These are phyloP conservation scores for Penicillium fuscoglaucum DNA, from an alignment of 2,329 filamentous ascomycete genomes.

Conservation along the genomic window DNA sequence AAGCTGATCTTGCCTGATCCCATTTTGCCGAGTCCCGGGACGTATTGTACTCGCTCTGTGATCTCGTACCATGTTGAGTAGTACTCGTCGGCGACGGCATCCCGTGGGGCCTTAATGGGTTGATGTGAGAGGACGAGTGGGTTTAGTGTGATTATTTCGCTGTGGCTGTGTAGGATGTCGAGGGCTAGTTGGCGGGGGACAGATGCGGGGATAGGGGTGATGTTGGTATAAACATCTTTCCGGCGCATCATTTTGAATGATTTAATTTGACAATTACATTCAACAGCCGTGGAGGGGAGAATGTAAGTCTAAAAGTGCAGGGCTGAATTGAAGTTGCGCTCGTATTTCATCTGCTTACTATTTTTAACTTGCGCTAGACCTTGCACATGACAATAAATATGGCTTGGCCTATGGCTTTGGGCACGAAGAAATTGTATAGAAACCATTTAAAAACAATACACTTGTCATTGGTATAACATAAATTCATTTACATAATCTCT, in stretches of 20 bases:
- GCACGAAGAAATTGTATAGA: not conserved
- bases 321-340: not conserved
- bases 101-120: constrained; percentile 65
- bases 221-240: constrained; percentile 55
- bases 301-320: not conserved
- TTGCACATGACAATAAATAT: not conserved
- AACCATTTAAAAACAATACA: not conserved
- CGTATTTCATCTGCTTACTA: constrained; percentile 5
- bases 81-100: constrained; percentile 69
- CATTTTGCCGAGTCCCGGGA: constrained; percentile 61
- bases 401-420: not conserved
- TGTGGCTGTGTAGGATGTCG: constrained; percentile 73
- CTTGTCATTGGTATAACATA: not conserved
- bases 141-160: constrained; percentile 84
- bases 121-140: constrained; percentile 74
- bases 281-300: no score
- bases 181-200: constrained; percentile 71
- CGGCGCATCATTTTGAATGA: constrained; percentile 18
- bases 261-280: not conserved
- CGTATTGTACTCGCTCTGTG: constrained; percentile 73
- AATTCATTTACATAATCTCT: constrained; percentile 36
- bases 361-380: not conserved
- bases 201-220: constrained; percentile 71
- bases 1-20: constrained; percentile 70
- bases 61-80: constrained; percentile 75